Evolutionary conservation across 169 alveolate species (phyloP), one percentile per base, ranked within the genome.

Genomic region (Cryptosporidium ryanae): DNA sequence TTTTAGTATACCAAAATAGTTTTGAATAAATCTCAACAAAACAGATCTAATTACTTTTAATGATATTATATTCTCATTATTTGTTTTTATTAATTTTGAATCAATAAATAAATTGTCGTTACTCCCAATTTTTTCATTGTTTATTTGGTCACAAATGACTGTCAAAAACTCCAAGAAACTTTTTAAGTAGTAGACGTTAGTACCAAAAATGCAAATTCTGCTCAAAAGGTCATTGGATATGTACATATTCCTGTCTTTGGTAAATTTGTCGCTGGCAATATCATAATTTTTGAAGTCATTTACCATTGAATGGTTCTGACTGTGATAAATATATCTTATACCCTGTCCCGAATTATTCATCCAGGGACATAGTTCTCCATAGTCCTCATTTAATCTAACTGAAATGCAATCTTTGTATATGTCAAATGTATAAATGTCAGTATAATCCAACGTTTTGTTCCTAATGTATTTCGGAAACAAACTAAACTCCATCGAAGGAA

Each of bases 301-400:
- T 44, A 32, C n/a, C 32, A 18, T 66, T 10, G 46, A 38, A 38
- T 38, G 8, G 8, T 38, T 38, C 46, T 38, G 46, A 38, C 8
- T 6, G n/a, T 49, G 43, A 12, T 27, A 68, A 6, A 76, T 44
- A 34, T 44, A 76, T 31, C 21, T 55, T 12, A 55, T 31, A 12
- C 87, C 87, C 49, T 76, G 55, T 18, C 64, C 70, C 55, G n/a
- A 23, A 48, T 43, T 2, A 34, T 76, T 55, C 68, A 76, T 34
- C 87, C 87, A 76, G 13, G 87, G 87, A 61, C 71, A 59, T 6
- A 76, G 17, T n/a, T 76, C 61, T 23, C 68, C 71, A n/a, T 32
- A 55, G 4, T 61, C 49, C 15, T 46, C 76, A 23, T 27, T 6
- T n/a, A 59, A 52, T 43, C 46, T 17, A n/a, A 76, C 21, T 6